phyloP scores from a whole-genome alignment of 306 rosid genomes.

The Phaseolus lunatus region DNA sequence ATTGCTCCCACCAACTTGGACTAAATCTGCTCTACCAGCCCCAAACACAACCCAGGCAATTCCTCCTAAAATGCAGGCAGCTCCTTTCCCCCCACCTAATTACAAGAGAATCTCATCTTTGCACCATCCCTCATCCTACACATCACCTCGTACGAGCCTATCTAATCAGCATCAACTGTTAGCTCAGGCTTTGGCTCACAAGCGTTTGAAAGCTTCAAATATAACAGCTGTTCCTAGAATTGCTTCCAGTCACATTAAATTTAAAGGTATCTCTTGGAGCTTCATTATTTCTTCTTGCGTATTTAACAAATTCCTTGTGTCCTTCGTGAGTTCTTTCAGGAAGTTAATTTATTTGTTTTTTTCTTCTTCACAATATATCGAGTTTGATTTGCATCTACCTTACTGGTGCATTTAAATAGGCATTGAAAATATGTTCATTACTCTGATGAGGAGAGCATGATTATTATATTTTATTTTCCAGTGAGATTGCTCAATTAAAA shows the following conservation, averaged over 20 bases:
- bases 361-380: constrained; percentile 11
- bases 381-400: constrained; percentile 27
- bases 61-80: constrained; percentile 5
- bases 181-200: constrained; percentile 33
- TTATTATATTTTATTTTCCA: constrained; percentile 11
- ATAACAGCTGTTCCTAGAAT: constrained; percentile 5
- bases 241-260: constrained; percentile 33
- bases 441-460: neutral
- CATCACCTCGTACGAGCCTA: neutral
- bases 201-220: constrained; percentile 22
- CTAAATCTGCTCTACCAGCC: constrained; percentile 29
- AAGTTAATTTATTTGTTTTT: constrained; percentile 12
- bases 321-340: neutral
- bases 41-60: constrained; percentile 27
- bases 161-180: constrained; percentile 7
- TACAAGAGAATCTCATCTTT: constrained; percentile 26
- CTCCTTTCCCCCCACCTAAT: constrained; percentile 22
- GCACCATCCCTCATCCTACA: constrained; percentile 14
- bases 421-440: neutral
- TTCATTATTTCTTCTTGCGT: constrained; percentile 32
- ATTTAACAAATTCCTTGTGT: constrained; percentile 2
- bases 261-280: constrained; percentile 41
- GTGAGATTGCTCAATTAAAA: neutral
- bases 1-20: constrained; percentile 7
- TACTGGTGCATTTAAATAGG: constrained; percentile 12